Percentiles rank a stretch among this genome's conserved stretches.
Conservation (phyloP, 2,329 filamentous ascomycete genomes). For the Clarireedia homoeocarpa region DNA sequence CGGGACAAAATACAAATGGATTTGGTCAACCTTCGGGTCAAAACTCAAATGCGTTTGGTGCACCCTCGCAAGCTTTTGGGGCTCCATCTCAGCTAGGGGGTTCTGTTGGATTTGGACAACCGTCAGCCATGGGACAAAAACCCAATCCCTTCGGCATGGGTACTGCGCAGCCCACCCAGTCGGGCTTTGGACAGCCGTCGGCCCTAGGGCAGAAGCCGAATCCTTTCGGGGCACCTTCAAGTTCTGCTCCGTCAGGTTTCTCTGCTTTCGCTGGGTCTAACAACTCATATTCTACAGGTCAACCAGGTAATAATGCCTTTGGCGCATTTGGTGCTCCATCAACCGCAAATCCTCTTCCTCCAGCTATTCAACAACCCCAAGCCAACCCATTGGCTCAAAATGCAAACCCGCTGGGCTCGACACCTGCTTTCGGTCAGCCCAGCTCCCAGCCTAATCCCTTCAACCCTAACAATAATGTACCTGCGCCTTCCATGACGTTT, state of each 20-base stretch:
- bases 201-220: constrained; percentile 30
- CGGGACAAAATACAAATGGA: constrained; percentile 21
- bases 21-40: constrained; percentile 34
- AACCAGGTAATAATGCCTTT: constrained; percentile 7
- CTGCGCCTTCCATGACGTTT: constrained; percentile 35
- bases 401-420: constrained; percentile 7
- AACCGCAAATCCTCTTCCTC: neutral
- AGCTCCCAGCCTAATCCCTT: constrained; percentile 30
- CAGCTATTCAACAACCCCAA: constrained; percentile 1
- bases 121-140: constrained; percentile 31
- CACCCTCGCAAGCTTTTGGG: constrained; percentile 8
- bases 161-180: constrained; percentile 11
- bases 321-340: constrained; percentile 1
- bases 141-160: constrained; percentile 22
- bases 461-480: neutral
- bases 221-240: constrained; percentile 23
- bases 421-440: constrained; percentile 31
- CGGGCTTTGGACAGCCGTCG: constrained; percentile 35
- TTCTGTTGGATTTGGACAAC: constrained; percentile 32
- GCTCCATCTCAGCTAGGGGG: constrained; percentile 18
- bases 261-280: constrained; percentile 5
- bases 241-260: constrained; percentile 8
- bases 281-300: neutral
- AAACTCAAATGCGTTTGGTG: constrained; percentile 23
- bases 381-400: neutral